These are phyloP conservation scores for Catunica adiposa DNA, from an alignment of 2,329 filamentous ascomycete species.

Conservation along the genomic window DNA sequence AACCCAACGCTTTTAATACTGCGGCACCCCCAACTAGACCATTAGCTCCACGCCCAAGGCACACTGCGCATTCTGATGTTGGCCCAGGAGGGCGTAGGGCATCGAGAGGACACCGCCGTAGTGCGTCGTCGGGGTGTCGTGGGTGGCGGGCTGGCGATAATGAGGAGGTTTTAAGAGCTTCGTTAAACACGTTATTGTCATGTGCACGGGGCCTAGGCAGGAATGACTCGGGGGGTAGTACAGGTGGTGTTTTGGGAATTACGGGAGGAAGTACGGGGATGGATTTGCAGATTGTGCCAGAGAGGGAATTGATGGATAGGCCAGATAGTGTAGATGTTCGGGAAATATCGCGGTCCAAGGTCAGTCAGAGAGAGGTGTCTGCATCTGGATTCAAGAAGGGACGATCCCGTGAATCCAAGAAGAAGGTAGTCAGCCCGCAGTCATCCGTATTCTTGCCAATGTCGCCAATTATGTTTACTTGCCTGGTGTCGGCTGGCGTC, in stretches of 20 bases:
- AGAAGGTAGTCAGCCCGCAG: not conserved
- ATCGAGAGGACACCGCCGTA: constrained; percentile 21
- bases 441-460: constrained; percentile 20
- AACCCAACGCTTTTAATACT: constrained; percentile 63
- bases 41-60: constrained; percentile 27
- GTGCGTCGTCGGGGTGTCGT: constrained; percentile 22
- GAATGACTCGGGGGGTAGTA: constrained; percentile 17
- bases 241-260: not conserved
- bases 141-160: constrained; percentile 65
- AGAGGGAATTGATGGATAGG: constrained; percentile 38
- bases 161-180: constrained; percentile 80
- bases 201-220: constrained; percentile 63
- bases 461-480: constrained; percentile 44
- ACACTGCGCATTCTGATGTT: constrained; percentile 33
- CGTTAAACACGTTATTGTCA: constrained; percentile 87
- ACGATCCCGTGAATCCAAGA: not conserved
- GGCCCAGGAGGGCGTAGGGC: constrained; percentile 29
- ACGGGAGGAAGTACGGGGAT: constrained; percentile 20
- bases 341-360: no score
- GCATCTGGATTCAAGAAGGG: no score
- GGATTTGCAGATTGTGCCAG: constrained; percentile 41
- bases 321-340: no score
- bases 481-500: constrained; percentile 50
- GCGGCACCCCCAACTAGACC: constrained; percentile 46
- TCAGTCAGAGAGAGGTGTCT: no score